Conservation (phyloP, 495 filamentous ascomycete species). For the Hypoxylon cercidicola region DNA sequence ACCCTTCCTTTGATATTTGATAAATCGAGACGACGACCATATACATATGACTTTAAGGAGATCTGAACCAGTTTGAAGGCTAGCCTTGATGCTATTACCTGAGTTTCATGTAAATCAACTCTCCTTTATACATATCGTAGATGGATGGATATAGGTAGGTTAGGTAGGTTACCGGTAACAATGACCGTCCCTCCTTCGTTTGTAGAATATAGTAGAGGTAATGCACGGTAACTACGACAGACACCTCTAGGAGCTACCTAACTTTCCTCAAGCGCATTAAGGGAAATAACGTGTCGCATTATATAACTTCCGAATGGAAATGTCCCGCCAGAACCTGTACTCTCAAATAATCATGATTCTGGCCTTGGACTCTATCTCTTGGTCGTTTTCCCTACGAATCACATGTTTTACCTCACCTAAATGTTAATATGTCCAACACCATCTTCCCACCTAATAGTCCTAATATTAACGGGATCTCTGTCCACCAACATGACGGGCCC, state of each 20-base stretch:
- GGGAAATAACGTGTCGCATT: background rate
- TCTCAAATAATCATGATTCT: background rate
- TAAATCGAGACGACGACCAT: too few relatives aligned
- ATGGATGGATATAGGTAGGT: background rate
- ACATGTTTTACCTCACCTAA: conserved; percentile 8
- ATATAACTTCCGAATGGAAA: conserved; percentile 2
- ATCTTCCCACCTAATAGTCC: conserved; percentile 30
- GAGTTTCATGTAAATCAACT: too few relatives aligned
- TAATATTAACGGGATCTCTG: conserved; percentile 21
- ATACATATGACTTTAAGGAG: too few relatives aligned
- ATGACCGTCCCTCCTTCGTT: background rate
- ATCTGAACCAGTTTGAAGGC: too few relatives aligned
- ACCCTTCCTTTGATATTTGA: too few relatives aligned
- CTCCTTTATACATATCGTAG: too few relatives aligned
- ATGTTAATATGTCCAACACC: conserved; percentile 33
- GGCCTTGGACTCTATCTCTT: background rate
- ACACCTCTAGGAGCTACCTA: conserved; percentile 5
- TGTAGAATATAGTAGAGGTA: background rate
- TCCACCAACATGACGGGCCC: conserved; percentile 21
- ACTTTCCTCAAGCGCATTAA: conserved; percentile 13
- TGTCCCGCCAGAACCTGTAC: conserved; percentile 11
- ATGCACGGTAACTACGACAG: conserved; percentile 3
- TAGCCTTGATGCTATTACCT: too few relatives aligned
- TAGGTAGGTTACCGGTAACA: too few relatives aligned
- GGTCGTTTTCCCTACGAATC: conserved; percentile 3